These are phyloP conservation scores for Stachybotrys echinatus DNA, from an alignment of 2,329 filamentous ascomycete species.

Conservation along the genomic window DNA sequence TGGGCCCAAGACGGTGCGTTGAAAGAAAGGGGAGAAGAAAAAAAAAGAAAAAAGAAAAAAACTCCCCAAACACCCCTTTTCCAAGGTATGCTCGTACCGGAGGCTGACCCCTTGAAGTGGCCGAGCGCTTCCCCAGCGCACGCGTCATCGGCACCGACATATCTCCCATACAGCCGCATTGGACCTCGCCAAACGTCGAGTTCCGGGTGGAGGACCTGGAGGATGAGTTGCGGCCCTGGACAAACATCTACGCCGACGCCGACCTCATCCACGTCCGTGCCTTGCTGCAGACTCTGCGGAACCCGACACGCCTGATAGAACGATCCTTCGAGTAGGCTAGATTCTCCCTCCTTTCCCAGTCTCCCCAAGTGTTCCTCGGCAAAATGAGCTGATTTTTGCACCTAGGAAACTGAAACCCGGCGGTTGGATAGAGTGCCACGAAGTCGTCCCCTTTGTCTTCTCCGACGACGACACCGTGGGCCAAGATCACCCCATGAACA, in stretches of 20 bases:
- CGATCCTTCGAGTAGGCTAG: conserved; percentile 36
- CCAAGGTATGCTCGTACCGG: background rate
- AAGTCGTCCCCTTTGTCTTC: conserved; percentile 23
- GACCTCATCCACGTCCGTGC: conserved; percentile 51
- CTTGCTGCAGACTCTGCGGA: conserved; percentile 42
- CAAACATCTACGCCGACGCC: conserved; percentile 29
- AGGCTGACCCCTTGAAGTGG: conserved; percentile 26
- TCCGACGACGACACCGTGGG: conserved; percentile 24
- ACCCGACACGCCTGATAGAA: conserved; percentile 43
- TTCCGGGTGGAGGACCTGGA: conserved; percentile 38
- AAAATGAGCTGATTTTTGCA: conserved; percentile 5
- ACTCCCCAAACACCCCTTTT: background rate
- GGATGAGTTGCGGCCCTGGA: conserved; percentile 27
- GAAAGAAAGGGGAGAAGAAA: too few species aligned
- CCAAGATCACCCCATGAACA: conserved; percentile 23
- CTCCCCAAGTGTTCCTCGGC: background rate
- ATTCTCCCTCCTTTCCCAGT: background rate
- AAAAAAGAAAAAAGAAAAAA: too few species aligned
- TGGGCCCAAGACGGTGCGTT: conserved; percentile 50
- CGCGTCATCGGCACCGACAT: conserved; percentile 40
- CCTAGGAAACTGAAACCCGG: conserved; percentile 28
- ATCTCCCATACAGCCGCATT: conserved; percentile 36
- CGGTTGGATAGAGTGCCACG: conserved; percentile 35
- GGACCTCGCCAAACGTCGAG: conserved; percentile 51
- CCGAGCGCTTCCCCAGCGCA: conserved; percentile 38